phyloP scores from a whole-genome alignment of 148 eudicot genomes.

The Rhododendron griersonianum region DNA sequence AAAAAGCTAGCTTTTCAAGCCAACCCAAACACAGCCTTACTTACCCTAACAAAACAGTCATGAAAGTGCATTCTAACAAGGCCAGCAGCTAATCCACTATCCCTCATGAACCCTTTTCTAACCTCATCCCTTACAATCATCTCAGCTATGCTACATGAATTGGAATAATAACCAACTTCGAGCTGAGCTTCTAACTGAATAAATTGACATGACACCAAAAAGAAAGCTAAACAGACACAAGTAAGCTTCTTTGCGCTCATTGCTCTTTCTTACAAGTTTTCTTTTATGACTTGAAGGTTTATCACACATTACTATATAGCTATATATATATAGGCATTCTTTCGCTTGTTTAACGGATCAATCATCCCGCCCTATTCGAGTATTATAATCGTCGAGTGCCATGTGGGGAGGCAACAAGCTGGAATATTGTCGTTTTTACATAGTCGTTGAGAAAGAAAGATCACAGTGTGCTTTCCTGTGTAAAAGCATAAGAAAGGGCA shows the following conservation, averaged over 20 bases:
- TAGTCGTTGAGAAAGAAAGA: background rate
- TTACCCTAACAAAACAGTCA: conserved; percentile 73
- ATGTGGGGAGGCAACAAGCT: conserved; percentile 17
- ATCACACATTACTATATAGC: background rate
- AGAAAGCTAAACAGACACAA: conserved; percentile 4
- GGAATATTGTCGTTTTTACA: background rate
- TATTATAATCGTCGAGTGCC: conserved; percentile 11
- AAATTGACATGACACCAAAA: conserved; percentile 29
- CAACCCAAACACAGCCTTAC: background rate
- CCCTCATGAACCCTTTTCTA: conserved; percentile 22
- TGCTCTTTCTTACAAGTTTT: background rate
- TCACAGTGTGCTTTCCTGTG: background rate
- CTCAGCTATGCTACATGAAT: conserved; percentile 45
- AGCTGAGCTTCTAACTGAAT: conserved; percentile 43
- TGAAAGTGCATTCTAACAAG: conserved; percentile 67
- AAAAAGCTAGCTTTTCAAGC: background rate
- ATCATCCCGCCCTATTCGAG: background rate
- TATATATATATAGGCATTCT: conserved; percentile 6
- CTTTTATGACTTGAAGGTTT: background rate
- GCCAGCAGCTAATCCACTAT: conserved; percentile 60
- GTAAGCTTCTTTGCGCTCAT: conserved; percentile 22
- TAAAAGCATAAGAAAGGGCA: conserved; percentile 13
- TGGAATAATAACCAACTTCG: conserved; percentile 38
- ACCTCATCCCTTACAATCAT: conserved; percentile 48
- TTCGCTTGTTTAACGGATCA: background rate